Conservation (phyloP, 2,329 filamentous ascomycete genomes). For the Botrytis pseudocinerea region DNA sequence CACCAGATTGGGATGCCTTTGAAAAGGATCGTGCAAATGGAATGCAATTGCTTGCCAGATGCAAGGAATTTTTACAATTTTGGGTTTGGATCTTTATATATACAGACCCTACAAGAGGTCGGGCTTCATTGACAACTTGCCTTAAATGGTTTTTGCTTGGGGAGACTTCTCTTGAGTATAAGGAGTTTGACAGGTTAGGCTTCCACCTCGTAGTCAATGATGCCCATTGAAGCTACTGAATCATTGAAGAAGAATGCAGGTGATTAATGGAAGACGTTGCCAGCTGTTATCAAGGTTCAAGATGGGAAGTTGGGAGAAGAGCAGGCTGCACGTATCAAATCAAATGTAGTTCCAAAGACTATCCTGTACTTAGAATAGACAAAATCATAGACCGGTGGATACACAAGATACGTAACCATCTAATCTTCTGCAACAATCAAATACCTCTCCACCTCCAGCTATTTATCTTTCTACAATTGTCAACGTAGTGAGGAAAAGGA, state of each 20-base stretch:
- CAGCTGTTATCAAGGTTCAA: not conserved
- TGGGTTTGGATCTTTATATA: fast-evolving
- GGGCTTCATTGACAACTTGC: not conserved
- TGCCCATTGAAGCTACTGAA: not conserved
- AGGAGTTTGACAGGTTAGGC: not conserved
- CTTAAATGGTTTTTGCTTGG: not conserved
- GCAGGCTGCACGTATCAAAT: not conserved
- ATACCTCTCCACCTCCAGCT: too few relatives aligned
- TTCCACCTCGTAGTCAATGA: not conserved
- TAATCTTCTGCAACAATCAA: too few relatives aligned
- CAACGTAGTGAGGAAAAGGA: too few relatives aligned
- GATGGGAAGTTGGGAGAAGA: not conserved
- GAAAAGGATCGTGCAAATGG: not conserved
- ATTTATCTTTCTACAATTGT: too few relatives aligned
- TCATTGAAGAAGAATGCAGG: not conserved
- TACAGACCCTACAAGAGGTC: not conserved
- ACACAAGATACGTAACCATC: too few relatives aligned
- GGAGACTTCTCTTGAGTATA: not conserved
- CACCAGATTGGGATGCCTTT: not conserved
- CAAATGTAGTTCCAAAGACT: not conserved
- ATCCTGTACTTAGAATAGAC: too few relatives aligned
- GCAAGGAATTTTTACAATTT: not conserved
- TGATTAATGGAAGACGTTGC: not conserved
- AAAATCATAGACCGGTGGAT: too few relatives aligned
- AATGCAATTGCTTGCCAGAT: not conserved